Evolutionary conservation across 495 filamentous ascomycete genomes (phyloP).

Genomic region (Hypoxylon rickii): DNA sequence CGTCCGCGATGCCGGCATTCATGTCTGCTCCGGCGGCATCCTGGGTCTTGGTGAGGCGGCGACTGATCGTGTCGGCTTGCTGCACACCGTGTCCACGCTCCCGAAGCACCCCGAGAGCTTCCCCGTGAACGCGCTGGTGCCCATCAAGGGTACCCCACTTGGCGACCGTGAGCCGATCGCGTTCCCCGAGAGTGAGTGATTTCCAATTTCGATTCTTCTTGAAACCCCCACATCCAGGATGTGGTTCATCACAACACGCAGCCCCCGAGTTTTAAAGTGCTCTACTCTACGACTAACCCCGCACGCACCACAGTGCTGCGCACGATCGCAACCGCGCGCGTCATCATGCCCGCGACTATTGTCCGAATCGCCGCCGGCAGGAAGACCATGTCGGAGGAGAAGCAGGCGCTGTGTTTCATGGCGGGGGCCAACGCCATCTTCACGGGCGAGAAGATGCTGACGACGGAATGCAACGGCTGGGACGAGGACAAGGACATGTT

Average conservation of each 20-base stretch:
- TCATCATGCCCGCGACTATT: slow-evolving; percentile 79
- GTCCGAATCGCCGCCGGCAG: slow-evolving; percentile 80
- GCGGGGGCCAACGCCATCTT: slow-evolving; percentile 88
- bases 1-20: slow-evolving; percentile 80
- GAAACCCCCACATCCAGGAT: too few species aligned
- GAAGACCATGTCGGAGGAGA: slow-evolving; percentile 76
- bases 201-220: slow-evolving; percentile 6
- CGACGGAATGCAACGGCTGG: slow-evolving; percentile 85
- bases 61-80: slow-evolving; percentile 74
- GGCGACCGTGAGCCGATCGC: slow-evolving; percentile 70
- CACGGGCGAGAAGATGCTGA: slow-evolving; percentile 91
- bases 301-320: slow-evolving; percentile 53
- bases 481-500: slow-evolving; percentile 83
- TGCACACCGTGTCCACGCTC: slow-evolving; percentile 76
- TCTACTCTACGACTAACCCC: neutral
- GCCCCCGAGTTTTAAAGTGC: neutral
- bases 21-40: slow-evolving; percentile 85
- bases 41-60: slow-evolving; percentile 76
- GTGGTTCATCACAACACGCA: too few species aligned
- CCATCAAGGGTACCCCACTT: slow-evolving; percentile 82
- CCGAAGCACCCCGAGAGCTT: slow-evolving; percentile 81
- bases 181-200: slow-evolving; percentile 58
- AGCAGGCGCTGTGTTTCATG: slow-evolving; percentile 82
- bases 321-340: slow-evolving; percentile 77
- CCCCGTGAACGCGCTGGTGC: slow-evolving; percentile 83